Base-by-base conservation (phyloP, 2,329 filamentous ascomycete genomes). In the Exophiala viscosa region DNA sequence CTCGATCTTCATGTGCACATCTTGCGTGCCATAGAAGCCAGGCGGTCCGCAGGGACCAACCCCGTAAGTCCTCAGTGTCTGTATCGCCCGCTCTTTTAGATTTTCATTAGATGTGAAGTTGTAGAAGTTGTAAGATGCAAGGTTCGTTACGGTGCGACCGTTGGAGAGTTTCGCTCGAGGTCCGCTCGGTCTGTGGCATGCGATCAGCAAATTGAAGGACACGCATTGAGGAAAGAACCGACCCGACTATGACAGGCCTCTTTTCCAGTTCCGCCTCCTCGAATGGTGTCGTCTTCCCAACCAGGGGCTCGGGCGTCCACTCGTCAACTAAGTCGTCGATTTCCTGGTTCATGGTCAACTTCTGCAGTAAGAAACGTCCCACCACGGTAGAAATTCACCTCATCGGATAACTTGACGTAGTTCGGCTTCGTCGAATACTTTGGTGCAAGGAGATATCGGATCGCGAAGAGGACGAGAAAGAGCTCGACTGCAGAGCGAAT, bases 1-100 rank as follows among this genome's bases (percentile, higher is more conserved):
- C 73, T 99, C 93, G 13, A 90, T 90, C 76, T 95, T 93, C 83
- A 96, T 92, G 71, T 99, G 93, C 41, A 97, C 91, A 72, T 99
- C 93, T 70, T 97, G 92, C 31, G 90, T 99, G 60, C 91, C 93
- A 74, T 99, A 99, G 75, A 99, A 99, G 60, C 95, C 91, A 5
- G 93, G 93, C 14, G 93, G 93, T 15, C 93, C 93, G 68, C 93
- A 99, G 52, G 93, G 92, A 7, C 93, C 95, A 36, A 99, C 95
- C 51, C 93, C 93, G 65, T 99, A 99, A 15, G 88, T 95, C 55
- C 92, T 88, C 35, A 99, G 81, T 0, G 91, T 95, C 69, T 92
- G 86, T 58, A 99, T 90, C 1, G 92, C 93, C 70, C 96, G 95
- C 63, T 96, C 90, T 67, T 95, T 96, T 65, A 99, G 85, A 33